Base-by-base conservation (phyloP, 805 yeast genomes). In the Vanderwaltozyma polyspora region DNA sequence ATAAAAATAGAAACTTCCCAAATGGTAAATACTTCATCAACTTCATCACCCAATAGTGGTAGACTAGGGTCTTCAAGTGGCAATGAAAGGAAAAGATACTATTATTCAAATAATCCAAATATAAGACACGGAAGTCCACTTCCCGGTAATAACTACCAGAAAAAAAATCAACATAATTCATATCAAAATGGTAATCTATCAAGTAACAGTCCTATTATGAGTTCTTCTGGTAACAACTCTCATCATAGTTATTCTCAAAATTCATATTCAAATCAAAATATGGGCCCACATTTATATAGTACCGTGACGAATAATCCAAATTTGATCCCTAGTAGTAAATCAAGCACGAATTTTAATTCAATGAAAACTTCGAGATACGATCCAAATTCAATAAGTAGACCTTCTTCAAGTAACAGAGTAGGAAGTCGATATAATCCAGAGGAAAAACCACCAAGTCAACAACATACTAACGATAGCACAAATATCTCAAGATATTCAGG, bases 351-450 rank as follows among this genome's bases (percentile, higher is more conserved):
- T n/a, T n/a, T n/a, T n/a, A n/a, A 38, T 25, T 31, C 33, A 2
- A 18, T 35, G 2, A 42, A 54, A 37, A 49, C 45, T 3, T 51
- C 57, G 3, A 38, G 59, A 22, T 54, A 54, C 33, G 51, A 53
- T 30, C 56, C 56, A n/a, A 40, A 35, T 18, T 37, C 51, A 12
- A 36, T 44, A 6, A 33, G 38, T 14, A 42, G 47, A 27, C 46
- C 50, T 13, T 22, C 31, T 13, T 31, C 38, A 11, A 39, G 37
- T 26, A 43, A 44, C 18, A 29, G 35, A 19, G 28, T 37, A 9
- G 48, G 46, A 18, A 51, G 56, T 33, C 39, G 59, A 28, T 54
- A 52, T 35, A 52, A 48, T 35, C 49, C 56, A 3, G 54, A 48
- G 12, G 40, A 28, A 14, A 44, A 42, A 17, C 16, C 15, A 17